Base-by-base conservation (phyloP, 768 basidiomycete species). In the Mycena maculata region DNA sequence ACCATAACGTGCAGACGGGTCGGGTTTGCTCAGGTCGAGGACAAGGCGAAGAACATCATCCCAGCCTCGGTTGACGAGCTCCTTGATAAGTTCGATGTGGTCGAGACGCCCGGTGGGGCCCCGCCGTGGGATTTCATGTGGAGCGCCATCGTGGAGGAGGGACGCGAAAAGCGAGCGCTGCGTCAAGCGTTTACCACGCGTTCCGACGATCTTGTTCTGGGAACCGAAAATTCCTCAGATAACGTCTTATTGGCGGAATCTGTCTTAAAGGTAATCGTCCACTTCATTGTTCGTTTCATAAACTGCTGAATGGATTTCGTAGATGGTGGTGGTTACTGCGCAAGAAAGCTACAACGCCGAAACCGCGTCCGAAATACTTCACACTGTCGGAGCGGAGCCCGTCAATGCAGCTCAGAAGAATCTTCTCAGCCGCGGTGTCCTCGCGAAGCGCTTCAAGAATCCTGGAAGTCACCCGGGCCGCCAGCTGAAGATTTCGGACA, bases 281-380 rank as follows among this genome's bases (percentile, higher is more conserved):
- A 27, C 42, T 70, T 44, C 25, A 27, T 28, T 36, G 28, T 31
- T 20, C 36, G 22, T 22, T 11, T 27, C 39, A 25, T 6, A n/a
- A 22, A 30, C 65, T 23, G 36, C 52, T 65, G 33, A 65, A 70
- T 36, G 22, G 6, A 60, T 27, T 23, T 25, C 9, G 4, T 23
- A 95, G 94, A 92, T 95, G 90, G 86, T 86, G 7, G 83, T 95
- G 55, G 90, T 92, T 15, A 90, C 90, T 1, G 89, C 92, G 1
- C 81, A 83, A 66, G 93, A 93, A 63, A 79, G 78, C 23, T 96
- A 94, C 74, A 83, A 92, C 60, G 76, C 86, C 3, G 85, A 87
- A n/a, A 73, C 72, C 22, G 94, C 88, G 1, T 82, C 90, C 0
- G 72, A 76, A 2, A 74, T 95, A 47, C 82, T 96, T 18, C 84